Percentiles rank a stretch among this genome's conserved stretches.
Conservation (phyloP, 2,329 filamentous ascomycete genomes). For the Nemania bipapillata region DNA sequence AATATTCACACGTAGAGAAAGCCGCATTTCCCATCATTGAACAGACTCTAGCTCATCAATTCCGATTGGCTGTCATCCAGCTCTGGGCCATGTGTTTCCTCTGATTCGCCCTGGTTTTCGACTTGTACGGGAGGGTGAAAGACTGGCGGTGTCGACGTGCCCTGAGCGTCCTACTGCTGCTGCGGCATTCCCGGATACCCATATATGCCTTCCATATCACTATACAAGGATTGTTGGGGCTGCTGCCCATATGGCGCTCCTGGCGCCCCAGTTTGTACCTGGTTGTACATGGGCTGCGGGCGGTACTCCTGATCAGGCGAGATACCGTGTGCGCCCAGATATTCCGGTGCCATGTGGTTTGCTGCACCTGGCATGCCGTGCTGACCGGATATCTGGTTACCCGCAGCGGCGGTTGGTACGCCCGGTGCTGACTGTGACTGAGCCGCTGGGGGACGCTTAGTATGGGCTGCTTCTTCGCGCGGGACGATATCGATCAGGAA, state of each 20-base stretch:
- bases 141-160: conserved; percentile 32
- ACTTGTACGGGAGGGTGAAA: conserved; percentile 26
- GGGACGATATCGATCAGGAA: conserved; percentile 99
- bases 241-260: conserved; percentile 79
- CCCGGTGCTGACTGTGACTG: conserved; percentile 59
- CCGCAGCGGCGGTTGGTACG: conserved; percentile 59
- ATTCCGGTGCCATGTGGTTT: conserved; percentile 72
- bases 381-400: conserved; percentile 63
- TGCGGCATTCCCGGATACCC: conserved; percentile 81
- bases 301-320: conserved; percentile 81
- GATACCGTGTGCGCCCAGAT: conserved; percentile 72
- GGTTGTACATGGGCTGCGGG: conserved; percentile 82
- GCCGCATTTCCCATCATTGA: neutral
- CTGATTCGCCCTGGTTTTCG: conserved; percentile 12
- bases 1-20: conserved; percentile 22
- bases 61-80: neutral
- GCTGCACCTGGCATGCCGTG: conserved; percentile 64
- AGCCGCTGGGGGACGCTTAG: conserved; percentile 74
- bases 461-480: conserved; percentile 88
- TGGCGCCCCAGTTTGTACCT: conserved; percentile 76
- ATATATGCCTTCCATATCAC: conserved; percentile 86
- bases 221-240: conserved; percentile 80
- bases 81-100: conserved; percentile 17
- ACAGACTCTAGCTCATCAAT: neutral
- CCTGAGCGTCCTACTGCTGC: conserved; percentile 66